Evolutionary conservation across 495 filamentous ascomycete genomes (phyloP).

Genomic region (Annulohypoxylon stygium): DNA sequence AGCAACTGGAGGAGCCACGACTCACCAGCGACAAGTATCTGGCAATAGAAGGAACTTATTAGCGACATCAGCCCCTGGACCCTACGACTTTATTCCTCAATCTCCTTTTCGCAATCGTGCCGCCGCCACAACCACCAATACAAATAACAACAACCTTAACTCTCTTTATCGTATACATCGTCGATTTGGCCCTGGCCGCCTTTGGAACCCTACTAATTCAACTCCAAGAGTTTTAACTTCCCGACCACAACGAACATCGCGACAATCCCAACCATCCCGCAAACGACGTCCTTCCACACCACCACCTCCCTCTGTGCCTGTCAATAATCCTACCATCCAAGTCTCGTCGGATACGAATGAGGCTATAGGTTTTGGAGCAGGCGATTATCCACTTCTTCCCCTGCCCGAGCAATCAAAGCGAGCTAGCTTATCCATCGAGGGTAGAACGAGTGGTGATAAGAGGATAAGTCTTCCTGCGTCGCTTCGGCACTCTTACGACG

Average conservation of each 20-base stretch:
- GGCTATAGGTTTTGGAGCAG: constrained; percentile 59
- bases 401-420: constrained; percentile 74
- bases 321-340: constrained; percentile 58
- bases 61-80: constrained; percentile 43
- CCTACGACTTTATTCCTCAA: constrained; percentile 53
- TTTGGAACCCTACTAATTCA: constrained; percentile 76
- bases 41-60: constrained; percentile 55
- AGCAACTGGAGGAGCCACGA: constrained; percentile 17
- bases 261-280: constrained; percentile 23
- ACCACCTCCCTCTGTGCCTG: constrained; percentile 62
- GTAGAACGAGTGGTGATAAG: constrained; percentile 72
- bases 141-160: constrained; percentile 2
- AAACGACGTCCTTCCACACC: constrained; percentile 61
- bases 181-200: constrained; percentile 59
- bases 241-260: constrained; percentile 38
- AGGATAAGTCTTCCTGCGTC: constrained; percentile 76
- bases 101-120: constrained; percentile 63
- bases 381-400: constrained; percentile 77
- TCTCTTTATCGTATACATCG: constrained; percentile 52
- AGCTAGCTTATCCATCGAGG: constrained; percentile 74
- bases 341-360: constrained; percentile 50
- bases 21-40: constrained; percentile 52
- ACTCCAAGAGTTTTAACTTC: constrained; percentile 63
- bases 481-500: constrained; percentile 62
- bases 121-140: constrained; percentile 27